Percentiles rank a stretch among this genome's conserved stretches.
Evolutionary conservation across 2,329 filamentous ascomycete genomes (phyloP).

Genomic region (Magnaporthiopsis incrustans): DNA sequence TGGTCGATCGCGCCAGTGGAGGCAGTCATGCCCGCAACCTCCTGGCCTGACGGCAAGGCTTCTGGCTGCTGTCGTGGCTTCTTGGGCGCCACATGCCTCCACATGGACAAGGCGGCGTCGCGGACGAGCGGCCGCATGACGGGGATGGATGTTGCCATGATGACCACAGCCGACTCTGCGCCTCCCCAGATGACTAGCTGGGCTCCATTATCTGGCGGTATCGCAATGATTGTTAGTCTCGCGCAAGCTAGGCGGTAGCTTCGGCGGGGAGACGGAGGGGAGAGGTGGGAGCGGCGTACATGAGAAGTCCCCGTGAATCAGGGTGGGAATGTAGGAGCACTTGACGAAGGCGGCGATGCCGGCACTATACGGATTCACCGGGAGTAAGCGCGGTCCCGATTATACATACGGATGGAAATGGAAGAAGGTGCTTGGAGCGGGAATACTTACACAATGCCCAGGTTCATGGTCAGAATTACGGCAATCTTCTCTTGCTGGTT

Average conservation of each 20-base stretch:
- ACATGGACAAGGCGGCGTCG: too few relatives aligned
- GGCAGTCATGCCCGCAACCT: too few relatives aligned
- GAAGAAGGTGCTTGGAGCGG: too few relatives aligned
- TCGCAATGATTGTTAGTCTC: too few relatives aligned
- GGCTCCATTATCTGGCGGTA: conserved; percentile 13
- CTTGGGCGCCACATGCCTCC: too few relatives aligned
- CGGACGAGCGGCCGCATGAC: conserved; percentile 19
- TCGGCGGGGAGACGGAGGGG: too few relatives aligned
- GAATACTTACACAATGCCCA: conserved; percentile 13
- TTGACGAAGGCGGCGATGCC: background rate
- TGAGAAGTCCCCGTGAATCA: background rate
- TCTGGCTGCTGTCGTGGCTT: too few relatives aligned
- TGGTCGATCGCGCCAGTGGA: too few relatives aligned
- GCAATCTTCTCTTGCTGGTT: conserved; percentile 27
- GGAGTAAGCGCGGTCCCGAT: too few relatives aligned
- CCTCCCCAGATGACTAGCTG: conserved; percentile 18
- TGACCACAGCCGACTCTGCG: conserved; percentile 24
- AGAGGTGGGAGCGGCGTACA: conserved; percentile 6
- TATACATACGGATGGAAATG: too few relatives aligned
- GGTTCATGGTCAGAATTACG: conserved; percentile 26
- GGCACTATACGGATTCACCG: background rate
- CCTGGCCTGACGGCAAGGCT: too few relatives aligned
- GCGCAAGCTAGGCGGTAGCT: too few relatives aligned
- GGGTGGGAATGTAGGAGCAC: background rate
- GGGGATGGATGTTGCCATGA: conserved; percentile 24